Evolutionary conservation across 306 rosid species (phyloP).

Genomic region (Quercus bicolor): DNA sequence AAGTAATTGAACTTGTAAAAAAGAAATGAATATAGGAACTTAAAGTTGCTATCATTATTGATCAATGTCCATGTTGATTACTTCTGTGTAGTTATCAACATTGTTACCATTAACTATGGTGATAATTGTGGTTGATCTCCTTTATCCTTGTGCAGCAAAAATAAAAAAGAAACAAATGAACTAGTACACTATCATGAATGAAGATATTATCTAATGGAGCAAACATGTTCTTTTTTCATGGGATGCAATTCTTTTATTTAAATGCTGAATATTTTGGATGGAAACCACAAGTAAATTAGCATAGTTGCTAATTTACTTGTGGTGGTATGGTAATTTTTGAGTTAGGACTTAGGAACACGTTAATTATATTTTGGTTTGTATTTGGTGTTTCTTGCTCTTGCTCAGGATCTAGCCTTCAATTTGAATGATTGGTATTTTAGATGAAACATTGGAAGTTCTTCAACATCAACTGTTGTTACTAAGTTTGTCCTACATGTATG

Average conservation of each 20-base stretch:
- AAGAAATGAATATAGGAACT: too few relatives aligned
- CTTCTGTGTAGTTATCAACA: neutral
- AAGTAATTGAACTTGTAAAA: neutral
- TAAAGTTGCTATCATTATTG: neutral
- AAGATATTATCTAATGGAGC: neutral
- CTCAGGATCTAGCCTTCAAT: neutral
- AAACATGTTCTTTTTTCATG: neutral
- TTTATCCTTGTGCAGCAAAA: neutral
- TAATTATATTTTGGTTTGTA: neutral
- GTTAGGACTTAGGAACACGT: neutral
- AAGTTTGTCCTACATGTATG: neutral
- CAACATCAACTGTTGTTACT: neutral
- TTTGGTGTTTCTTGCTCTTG: neutral
- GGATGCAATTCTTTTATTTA: neutral
- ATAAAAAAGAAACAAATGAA: neutral
- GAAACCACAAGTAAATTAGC: neutral
- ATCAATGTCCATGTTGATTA: neutral
- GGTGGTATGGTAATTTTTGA: neutral
- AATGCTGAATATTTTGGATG: neutral
- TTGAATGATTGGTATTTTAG: neutral
- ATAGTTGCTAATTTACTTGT: neutral
- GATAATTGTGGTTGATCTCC: neutral
- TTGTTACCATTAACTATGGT: neutral
- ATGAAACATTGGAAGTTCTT: neutral
- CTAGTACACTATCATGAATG: neutral